A percentile compares a stretch with the other conserved stretches of the same genome.
Evolutionary conservation across 805 yeast species (phyloP).

Genomic region (Candida succiphila): DNA sequence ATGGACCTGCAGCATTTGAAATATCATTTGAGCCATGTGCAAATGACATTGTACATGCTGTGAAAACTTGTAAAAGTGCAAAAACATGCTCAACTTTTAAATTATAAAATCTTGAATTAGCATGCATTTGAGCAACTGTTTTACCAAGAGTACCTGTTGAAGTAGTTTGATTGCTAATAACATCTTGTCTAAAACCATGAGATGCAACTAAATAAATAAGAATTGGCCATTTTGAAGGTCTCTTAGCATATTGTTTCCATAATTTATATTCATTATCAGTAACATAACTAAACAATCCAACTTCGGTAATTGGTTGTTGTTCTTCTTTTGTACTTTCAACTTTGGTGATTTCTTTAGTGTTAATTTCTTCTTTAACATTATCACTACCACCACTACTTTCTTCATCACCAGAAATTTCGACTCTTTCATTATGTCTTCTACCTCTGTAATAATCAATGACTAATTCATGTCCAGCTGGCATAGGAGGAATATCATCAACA

Average conservation of each 20-base stretch:
- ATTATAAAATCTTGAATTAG: constrained; percentile 55
- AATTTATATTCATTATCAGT: constrained; percentile 9
- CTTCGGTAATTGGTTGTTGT: constrained; percentile 8
- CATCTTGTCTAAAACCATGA: constrained; percentile 60
- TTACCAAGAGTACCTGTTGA: constrained; percentile 30
- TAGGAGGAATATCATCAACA: constrained; percentile 52
- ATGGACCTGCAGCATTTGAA: constrained; percentile 70
- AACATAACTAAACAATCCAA: constrained; percentile 4
- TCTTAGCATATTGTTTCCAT: constrained; percentile 31
- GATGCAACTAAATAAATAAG: constrained; percentile 37
- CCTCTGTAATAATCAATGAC: constrained; percentile 60
- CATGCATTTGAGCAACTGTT: constrained; percentile 40
- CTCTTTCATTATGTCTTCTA: constrained; percentile 28
- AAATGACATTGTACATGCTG: constrained; percentile 74
- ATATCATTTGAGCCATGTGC: constrained; percentile 80
- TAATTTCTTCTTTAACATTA: constrained; percentile 9
- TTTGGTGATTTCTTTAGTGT: constrained; percentile 2
- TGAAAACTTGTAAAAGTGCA: constrained; percentile 58
- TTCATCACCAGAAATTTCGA: constrained; percentile 1
- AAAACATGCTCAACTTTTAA: constrained; percentile 61
- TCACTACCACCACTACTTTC: constrained; percentile 2
- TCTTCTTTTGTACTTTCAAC: constrained; percentile 14
- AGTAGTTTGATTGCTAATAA: constrained; percentile 38
- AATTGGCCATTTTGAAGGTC: constrained; percentile 44
- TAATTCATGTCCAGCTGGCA: constrained; percentile 46